These are phyloP conservation scores for Porcisia deanei DNA, from an alignment of 208 protist species.

Conservation along the genomic window DNA sequence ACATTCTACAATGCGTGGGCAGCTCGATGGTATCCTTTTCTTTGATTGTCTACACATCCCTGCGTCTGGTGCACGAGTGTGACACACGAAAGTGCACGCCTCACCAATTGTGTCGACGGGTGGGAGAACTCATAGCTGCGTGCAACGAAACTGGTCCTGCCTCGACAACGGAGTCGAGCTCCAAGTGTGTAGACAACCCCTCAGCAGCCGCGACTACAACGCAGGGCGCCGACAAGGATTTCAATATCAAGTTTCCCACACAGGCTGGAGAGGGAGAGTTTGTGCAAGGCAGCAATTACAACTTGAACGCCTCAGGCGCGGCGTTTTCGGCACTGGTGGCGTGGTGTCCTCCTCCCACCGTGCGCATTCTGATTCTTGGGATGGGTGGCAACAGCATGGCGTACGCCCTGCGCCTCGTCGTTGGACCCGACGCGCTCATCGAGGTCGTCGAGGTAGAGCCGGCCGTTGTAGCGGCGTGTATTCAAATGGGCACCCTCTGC, in stretches of 20 bases:
- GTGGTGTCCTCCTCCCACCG: constrained; percentile 32
- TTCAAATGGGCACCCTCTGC: constrained; percentile 31
- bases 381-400: constrained; percentile 90
- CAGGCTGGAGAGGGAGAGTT: not conserved
- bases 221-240: not conserved
- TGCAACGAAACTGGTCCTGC: not conserved
- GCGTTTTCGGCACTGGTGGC: not conserved
- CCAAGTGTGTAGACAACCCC: not conserved
- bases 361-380: constrained; percentile 57
- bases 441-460: constrained; percentile 75
- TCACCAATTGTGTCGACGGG: not conserved
- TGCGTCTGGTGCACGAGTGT: constrained; percentile 23
- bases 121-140: not conserved
- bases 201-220: not conserved
- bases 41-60: constrained; percentile 44
- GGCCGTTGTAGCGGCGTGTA: constrained; percentile 57
- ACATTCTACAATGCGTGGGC: constrained; percentile 70
- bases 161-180: not conserved
- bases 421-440: constrained; percentile 47
- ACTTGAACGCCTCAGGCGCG: not conserved
- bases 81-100: not conserved
- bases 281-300: not conserved
- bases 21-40: constrained; percentile 77
- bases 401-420: constrained; percentile 45
- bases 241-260: not conserved